Evolutionary conservation across 2,329 filamentous ascomycete species (phyloP), one percentile per base, ranked within the genome.

Genomic region (Neocucurbitaria cava): DNA sequence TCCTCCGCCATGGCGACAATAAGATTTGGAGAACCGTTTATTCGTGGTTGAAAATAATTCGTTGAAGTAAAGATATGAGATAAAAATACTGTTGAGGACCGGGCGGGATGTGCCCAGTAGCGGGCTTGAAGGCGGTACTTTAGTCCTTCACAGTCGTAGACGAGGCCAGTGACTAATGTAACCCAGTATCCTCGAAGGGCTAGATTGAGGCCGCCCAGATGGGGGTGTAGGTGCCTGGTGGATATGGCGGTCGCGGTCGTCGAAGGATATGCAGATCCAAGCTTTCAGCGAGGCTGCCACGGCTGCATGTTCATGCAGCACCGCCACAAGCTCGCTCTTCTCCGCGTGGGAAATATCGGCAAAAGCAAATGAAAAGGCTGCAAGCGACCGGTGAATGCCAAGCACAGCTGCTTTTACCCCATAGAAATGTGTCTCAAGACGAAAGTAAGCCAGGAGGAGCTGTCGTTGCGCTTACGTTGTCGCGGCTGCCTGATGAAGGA

Each of bases 1-100:
- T 58, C 39, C 7, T 31, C 45, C 1, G 56, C 56, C 59, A 68
- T 65, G 30, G 41, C 62, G 21, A 20, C 43, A 17, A 49, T 54
- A 9, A 43, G 10, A 23, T 40, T 52, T 26, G 44, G 31, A 17
- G 21, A 15, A 23, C 41, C n/a, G 46, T 40, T 15, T 13, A 40
- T 24, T 31, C 18, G 43, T 38, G 13, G 40, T 31, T 30, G 42
- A 21, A 47, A 41, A 33, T 36, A 23, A 11, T 30, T 2, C 31
- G 33, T n/a, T 47, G 26, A 15, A 20, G 26, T 38, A 42, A 23
- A 28, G 38, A 33, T 24, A 33, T 17, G 7, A 18, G 43, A 36
- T 42, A 43, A 30, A 24, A 43, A 43, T 43, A 43, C 23, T 24
- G 21, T 15, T 23, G 31, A 24, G 20, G 11, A 24, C 2, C 1